Base-by-base conservation (phyloP, 768 basidiomycete species). In the Clathrus columnatus region DNA sequence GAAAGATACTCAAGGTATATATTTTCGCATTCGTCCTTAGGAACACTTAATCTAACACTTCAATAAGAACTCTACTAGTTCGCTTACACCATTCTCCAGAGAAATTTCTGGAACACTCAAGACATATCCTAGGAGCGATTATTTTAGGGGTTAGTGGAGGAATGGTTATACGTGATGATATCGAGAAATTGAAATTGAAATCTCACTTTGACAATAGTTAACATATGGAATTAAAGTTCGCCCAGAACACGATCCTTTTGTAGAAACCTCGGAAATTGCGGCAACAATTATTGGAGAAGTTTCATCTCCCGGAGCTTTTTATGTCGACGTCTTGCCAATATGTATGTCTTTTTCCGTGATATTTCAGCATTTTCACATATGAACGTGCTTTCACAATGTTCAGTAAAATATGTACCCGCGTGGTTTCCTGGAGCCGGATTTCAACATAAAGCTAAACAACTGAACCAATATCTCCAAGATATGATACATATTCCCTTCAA, bases 41-140 rank as follows among this genome's bases (percentile, higher is more conserved):
- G n/a, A 6, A 32, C 30, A 36, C n/a, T 4, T 36, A 14, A n/a
- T n/a, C n/a, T 36, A 36, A 36, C 4, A n/a, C n/a, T n/a, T n/a
- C n/a, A n/a, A n/a, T n/a, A n/a, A 53, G 51, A 50, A 60, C 66
- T 3, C 70, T 81, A 4, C 70, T 80, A 53, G 72, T 72, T 44
- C 68, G 69, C 11, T 67, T 81, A 7, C 61, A 79, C 20, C 63
- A 74, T 21, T 66, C 71, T 4, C 77, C 72, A 4, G 65, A 75
- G 8, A 63, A 74, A 26, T 68, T 81, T 53, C 23, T 53, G 17
- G 20, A 29, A 7, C 51, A 53, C 28, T 24, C 44, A 5, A 41
- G 51, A 24, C 51, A 53, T 8, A 24, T 44, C 4, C 28, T 44
- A 2, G 51, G 51, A 3, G 51, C 51, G 17, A 41, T 53, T 6